A percentile compares a stretch with the other conserved stretches of the same genome.
phyloP scores from a whole-genome alignment of 2,329 filamentous ascomycete genomes.

The Aspergillus terreus region DNA sequence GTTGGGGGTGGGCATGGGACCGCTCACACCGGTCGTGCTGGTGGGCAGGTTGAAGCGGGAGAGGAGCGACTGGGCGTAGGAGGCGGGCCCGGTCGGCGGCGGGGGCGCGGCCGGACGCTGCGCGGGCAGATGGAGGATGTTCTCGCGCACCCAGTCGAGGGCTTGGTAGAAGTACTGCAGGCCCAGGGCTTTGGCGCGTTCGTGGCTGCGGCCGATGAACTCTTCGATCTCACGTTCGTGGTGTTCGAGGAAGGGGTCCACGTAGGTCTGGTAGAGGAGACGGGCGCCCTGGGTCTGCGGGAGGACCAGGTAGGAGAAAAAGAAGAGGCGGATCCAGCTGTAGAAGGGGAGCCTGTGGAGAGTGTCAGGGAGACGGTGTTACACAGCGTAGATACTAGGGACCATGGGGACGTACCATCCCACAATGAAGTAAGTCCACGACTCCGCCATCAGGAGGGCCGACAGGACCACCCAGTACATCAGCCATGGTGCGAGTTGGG shows the following conservation, averaged over 20 bases:
- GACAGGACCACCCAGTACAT: constrained; percentile 98
- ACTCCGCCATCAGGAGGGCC: constrained; percentile 76
- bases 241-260: constrained; percentile 82
- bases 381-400: neutral
- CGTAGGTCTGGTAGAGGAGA: constrained; percentile 75
- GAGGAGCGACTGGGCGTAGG: constrained; percentile 77
- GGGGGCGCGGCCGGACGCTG: constrained; percentile 47
- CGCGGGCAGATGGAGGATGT: constrained; percentile 73
- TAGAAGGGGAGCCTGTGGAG: constrained; percentile 80
- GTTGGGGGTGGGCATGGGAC: constrained; percentile 39
- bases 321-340: constrained; percentile 79
- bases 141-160: constrained; percentile 69
- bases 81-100: constrained; percentile 37
- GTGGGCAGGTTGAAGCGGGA: constrained; percentile 80
- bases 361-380: neutral
- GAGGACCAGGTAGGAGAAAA: constrained; percentile 92
- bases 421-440: constrained; percentile 82
- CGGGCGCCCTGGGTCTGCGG: constrained; percentile 94
- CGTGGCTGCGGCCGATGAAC: constrained; percentile 78
- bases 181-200: constrained; percentile 71
- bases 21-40: constrained; percentile 43
- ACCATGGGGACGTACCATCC: constrained; percentile 56
- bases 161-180: constrained; percentile 69
- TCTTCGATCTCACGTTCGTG: constrained; percentile 89
- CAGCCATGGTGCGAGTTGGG: constrained; percentile 90